These are phyloP conservation scores for Neurospora sp. DNA, from an alignment of 495 filamentous ascomycete species.

Conservation along the genomic window DNA sequence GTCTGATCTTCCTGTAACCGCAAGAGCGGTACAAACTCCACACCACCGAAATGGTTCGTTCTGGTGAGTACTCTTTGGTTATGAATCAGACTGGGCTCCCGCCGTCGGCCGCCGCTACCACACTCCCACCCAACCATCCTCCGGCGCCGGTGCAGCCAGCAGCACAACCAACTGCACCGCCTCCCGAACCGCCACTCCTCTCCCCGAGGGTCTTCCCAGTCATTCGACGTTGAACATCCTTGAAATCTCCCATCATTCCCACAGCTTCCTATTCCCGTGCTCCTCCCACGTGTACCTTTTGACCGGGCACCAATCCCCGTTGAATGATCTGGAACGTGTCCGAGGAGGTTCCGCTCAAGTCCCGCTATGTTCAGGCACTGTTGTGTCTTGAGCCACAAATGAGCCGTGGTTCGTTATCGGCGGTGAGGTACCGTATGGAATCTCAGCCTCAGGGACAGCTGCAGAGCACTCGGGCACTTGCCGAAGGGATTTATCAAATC, in stretches of 20 bases:
- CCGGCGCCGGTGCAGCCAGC: conserved; percentile 7
- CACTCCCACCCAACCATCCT: conserved; percentile 33
- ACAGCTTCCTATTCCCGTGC: neutral
- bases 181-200: conserved; percentile 8
- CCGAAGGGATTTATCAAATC: neutral
- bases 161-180: conserved; percentile 20
- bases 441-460: neutral
- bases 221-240: neutral
- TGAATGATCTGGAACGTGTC: neutral
- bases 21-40: neutral
- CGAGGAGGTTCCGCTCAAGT: neutral
- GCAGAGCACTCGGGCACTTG: neutral
- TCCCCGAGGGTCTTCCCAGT: conserved; percentile 29
- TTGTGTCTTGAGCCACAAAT: neutral
- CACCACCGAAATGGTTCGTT: neutral
- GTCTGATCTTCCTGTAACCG: neutral
- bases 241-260: neutral
- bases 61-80: neutral
- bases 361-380: neutral
- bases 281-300: neutral
- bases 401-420: neutral
- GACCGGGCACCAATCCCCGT: neutral
- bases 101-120: conserved; percentile 60
- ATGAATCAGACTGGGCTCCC: conserved; percentile 42
- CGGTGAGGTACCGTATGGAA: neutral